Evolutionary conservation across 2,329 filamentous ascomycete genomes (phyloP), one percentile per base, ranked within the genome.

Genomic region (Fusarium poae): DNA sequence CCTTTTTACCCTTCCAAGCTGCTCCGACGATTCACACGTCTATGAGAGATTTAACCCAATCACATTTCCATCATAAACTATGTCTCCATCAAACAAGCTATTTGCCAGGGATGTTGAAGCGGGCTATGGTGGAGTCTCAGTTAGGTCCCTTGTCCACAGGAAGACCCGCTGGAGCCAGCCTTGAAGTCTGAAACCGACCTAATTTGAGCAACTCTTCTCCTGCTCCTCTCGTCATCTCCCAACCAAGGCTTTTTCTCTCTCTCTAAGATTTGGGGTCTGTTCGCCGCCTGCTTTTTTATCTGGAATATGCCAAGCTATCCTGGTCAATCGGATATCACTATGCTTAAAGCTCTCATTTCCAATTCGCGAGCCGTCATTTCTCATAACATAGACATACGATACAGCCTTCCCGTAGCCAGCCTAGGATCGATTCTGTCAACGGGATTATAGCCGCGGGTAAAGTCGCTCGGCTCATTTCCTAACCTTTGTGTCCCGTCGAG

Each of bases 51-150:
- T 30, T 30, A 5, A 16, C 18, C 43, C 43, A 45, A 45, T 45
- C 43, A 45, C 4, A 9, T 15, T 45, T 20, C n/a, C 7, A n/a
- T 15, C 20, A n/a, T 29, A 13, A 16, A 25, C 48, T 37, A 50
- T n/a, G 34, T 70, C 61, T 34, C 72, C 72, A 74, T 59, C 61
- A 64, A 74, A 74, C 72, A 74, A 74, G 72, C 72, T 74, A 56
- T 50, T 5, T 25, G 27, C 55, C 57, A 35, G 20, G 58, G 57
- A 55, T 67, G 62, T 37, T 46, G 57, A 59, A 68, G 64, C 56
- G 66, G 61, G 51, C 16, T 42, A 42, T 43, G 46, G 50, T 51
- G 65, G 65, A 42, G 45, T 50, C 62, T 44, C 45, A 32, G 21
- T 43, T 25, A 32, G 21, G 25, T 25, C 16, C 21, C 23, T 11